Percentiles rank a stretch among this genome's conserved stretches.
phyloP scores from a whole-genome alignment of 495 filamentous ascomycete genomes.

The Massariosphaeria phaeospora region DNA sequence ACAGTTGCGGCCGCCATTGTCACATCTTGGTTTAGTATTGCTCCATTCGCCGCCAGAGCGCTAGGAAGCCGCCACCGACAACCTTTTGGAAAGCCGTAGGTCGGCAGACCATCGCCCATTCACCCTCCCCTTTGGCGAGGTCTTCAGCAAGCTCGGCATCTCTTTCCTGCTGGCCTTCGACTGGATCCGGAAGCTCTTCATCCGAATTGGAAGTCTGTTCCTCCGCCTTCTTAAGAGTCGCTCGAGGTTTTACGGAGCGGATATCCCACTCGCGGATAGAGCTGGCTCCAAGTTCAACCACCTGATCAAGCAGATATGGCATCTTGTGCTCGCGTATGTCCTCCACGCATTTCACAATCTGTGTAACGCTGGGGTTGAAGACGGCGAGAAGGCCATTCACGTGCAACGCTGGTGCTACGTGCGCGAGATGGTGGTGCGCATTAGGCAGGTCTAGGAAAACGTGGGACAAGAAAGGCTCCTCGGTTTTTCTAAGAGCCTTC shows the following conservation, averaged over 20 bases:
- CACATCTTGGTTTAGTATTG: no score
- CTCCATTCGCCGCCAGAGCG: conserved; percentile 54
- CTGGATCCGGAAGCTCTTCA: conserved; percentile 19
- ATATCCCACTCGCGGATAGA: conserved; percentile 63
- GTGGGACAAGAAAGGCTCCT: conserved; percentile 58
- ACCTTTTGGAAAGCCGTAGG: conserved; percentile 61
- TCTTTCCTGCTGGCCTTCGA: conserved; percentile 18
- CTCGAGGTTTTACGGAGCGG: conserved; percentile 48
- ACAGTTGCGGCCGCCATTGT: no score
- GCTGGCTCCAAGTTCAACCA: conserved; percentile 62
- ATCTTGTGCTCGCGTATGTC: conserved; percentile 48
- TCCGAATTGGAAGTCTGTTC: neutral
- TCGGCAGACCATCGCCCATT: conserved; percentile 58
- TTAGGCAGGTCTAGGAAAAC: conserved; percentile 67
- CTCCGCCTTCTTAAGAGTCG: conserved; percentile 12
- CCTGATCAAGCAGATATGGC: conserved; percentile 55
- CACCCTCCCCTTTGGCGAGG: conserved; percentile 26
- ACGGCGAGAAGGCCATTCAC: conserved; percentile 59
- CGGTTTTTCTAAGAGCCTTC: conserved; percentile 31
- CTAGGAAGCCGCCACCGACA: conserved; percentile 68
- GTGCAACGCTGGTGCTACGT: conserved; percentile 53
- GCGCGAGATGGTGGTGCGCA: conserved; percentile 53
- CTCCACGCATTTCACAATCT: conserved; percentile 60
- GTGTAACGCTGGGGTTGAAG: conserved; percentile 72
- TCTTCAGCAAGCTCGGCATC: conserved; percentile 31